Percentiles rank a stretch among this genome's conserved stretches.
phyloP scores from a whole-genome alignment of 2,329 filamentous ascomycete genomes.

The Aspergillus sp. region DNA sequence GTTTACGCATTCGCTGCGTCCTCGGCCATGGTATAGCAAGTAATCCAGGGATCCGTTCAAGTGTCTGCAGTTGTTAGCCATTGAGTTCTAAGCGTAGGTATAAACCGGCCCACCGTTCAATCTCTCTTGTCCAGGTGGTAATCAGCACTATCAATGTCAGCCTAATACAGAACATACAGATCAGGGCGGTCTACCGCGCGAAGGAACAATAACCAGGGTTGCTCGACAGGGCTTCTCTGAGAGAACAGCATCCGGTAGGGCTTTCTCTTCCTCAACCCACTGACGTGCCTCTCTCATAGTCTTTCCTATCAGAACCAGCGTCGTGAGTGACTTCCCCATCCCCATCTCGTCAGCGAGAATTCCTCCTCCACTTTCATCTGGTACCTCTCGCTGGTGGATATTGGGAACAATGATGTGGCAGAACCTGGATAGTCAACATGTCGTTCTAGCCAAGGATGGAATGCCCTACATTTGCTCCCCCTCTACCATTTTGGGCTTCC shows the following conservation, averaged over 20 bases:
- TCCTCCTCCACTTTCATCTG: conserved; percentile 34
- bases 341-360: conserved; percentile 65
- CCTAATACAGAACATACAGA: background rate
- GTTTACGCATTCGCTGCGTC: background rate
- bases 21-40: background rate
- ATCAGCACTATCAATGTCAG: background rate
- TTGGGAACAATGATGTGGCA: conserved; percentile 1
- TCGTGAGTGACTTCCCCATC: conserved; percentile 58
- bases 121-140: background rate
- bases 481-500: background rate
- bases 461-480: background rate
- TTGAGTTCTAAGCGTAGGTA: accelerated
- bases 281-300: conserved; percentile 38
- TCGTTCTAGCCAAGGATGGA: no score
- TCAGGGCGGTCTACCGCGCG: background rate
- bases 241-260: background rate
- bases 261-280: background rate
- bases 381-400: background rate
- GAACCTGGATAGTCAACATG: background rate
- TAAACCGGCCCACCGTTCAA: background rate
- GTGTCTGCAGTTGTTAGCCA: background rate
- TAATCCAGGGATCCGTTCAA: background rate
- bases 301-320: conserved; percentile 48
- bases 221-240: conserved; percentile 18
- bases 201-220: conserved; percentile 19